phyloP scores from a whole-genome alignment of 1,284 basidiomycete genomes.

The Heterobasidion annosum region DNA sequence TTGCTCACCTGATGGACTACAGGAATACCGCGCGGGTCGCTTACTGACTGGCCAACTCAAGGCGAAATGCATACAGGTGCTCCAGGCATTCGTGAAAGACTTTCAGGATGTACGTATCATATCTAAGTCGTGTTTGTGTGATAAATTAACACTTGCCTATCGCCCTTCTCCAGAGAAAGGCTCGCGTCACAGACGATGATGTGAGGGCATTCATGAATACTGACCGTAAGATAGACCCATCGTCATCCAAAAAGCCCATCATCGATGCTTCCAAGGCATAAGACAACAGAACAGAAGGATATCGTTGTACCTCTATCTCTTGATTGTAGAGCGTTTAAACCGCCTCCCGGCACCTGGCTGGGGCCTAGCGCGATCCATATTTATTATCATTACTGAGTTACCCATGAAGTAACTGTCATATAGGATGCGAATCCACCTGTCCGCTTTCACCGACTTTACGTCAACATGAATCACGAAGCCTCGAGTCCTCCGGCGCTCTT shows the following conservation, averaged over 20 bases:
- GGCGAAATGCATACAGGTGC: slow-evolving; percentile 75
- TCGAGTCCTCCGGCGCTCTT: neutral
- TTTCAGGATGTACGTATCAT: slow-evolving; percentile 77
- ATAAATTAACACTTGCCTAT: neutral
- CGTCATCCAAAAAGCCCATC: slow-evolving; percentile 18
- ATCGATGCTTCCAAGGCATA: neutral
- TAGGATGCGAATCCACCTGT: too few relatives aligned
- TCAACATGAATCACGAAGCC: neutral
- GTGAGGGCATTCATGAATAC: slow-evolving; percentile 81
- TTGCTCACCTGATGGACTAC: neutral
- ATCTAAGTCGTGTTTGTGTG: neutral
- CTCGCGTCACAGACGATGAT: slow-evolving; percentile 74
- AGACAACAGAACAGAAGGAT: too few relatives aligned
- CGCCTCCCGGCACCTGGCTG: too few relatives aligned
- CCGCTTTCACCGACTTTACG: neutral
- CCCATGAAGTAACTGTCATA: too few relatives aligned
- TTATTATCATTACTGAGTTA: neutral
- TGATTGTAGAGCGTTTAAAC: too few relatives aligned
- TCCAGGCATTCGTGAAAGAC: slow-evolving; percentile 79
- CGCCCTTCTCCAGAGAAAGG: slow-evolving; percentile 68
- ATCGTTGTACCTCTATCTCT: too few relatives aligned
- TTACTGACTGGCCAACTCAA: slow-evolving; percentile 93
- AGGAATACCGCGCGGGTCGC: slow-evolving; percentile 89
- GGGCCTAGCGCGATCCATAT: too few relatives aligned
- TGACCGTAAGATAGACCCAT: slow-evolving; percentile 69